Evolutionary conservation across 2,329 filamentous ascomycete genomes (phyloP).

Genomic region (Pseudopithomyces chartarum): DNA sequence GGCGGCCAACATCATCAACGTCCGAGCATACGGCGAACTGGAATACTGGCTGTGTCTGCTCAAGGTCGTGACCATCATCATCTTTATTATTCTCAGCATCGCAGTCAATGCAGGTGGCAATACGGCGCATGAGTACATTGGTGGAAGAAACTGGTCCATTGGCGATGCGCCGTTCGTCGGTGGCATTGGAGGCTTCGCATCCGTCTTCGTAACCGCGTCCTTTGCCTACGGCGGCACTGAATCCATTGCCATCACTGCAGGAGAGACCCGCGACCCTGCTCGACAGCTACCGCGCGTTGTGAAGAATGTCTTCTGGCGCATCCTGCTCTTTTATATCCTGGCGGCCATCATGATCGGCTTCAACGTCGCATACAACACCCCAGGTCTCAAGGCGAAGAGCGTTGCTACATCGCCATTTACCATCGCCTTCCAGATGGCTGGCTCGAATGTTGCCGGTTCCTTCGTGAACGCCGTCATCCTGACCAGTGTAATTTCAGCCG

Average conservation of each 20-base stretch:
- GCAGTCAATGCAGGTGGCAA: conserved; percentile 35
- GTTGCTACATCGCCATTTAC: conserved; percentile 65
- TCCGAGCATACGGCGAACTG: conserved; percentile 42
- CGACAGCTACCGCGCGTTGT: conserved; percentile 84
- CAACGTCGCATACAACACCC: conserved; percentile 46
- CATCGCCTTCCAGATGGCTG: conserved; percentile 66
- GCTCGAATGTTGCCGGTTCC: conserved; percentile 63
- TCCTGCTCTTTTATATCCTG: conserved; percentile 50
- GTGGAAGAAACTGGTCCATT: conserved; percentile 70
- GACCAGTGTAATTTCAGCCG: conserved; percentile 63
- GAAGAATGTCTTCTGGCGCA: conserved; percentile 80
- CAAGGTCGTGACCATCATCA: conserved; percentile 41
- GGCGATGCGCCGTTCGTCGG: conserved; percentile 58
- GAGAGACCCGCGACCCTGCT: conserved; percentile 77
- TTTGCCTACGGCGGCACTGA: conserved; percentile 78
- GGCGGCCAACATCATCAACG: conserved; percentile 43
- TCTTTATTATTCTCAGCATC: conserved; percentile 42
- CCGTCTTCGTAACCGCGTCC: conserved; percentile 75
- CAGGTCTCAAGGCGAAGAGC: conserved; percentile 41
- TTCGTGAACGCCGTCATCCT: conserved; percentile 71
- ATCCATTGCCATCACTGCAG: conserved; percentile 75
- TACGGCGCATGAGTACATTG: conserved; percentile 40
- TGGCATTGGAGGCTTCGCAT: conserved; percentile 61
- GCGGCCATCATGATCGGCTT: conserved; percentile 50
- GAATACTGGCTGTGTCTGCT: conserved; percentile 42